Evolutionary conservation across 75 land plant genomes (phyloP).

Genomic region (Isoetes taiwanensis): DNA sequence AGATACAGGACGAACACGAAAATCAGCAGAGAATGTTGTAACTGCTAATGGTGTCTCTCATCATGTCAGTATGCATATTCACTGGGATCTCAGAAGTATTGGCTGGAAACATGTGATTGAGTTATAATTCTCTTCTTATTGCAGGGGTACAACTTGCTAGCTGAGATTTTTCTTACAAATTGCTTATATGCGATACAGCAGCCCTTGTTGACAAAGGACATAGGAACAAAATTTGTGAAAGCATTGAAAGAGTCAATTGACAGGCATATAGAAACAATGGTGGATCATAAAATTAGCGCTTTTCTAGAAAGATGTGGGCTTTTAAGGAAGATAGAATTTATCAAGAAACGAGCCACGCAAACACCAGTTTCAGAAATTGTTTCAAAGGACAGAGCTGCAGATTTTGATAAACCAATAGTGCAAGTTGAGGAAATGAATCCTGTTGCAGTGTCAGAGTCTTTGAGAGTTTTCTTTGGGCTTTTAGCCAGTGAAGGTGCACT

Average conservation of each 20-base stretch:
- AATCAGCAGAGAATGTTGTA: conserved; percentile 10
- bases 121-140: not conserved
- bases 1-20: conserved; percentile 25
- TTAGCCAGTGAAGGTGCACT: conserved; percentile 61
- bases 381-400: conserved; percentile 13
- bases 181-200: conserved; percentile 82
- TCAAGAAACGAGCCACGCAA: conserved; percentile 24
- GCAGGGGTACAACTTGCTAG: conserved; percentile 13
- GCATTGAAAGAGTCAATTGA: conserved; percentile 42
- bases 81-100: not conserved
- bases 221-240: conserved; percentile 42
- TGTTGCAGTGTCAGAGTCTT: conserved; percentile 41
- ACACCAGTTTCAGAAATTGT: conserved; percentile 15
- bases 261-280: conserved; percentile 39
- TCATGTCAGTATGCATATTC: not conserved
- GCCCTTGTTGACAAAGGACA: conserved; percentile 49
- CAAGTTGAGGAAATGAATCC: conserved; percentile 51
- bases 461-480: conserved; percentile 58
- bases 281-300: conserved; percentile 57
- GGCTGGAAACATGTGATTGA: not conserved
- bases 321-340: conserved; percentile 40
- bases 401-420: conserved; percentile 32
- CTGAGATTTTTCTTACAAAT: conserved; percentile 72
- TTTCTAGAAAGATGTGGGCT: conserved; percentile 65
- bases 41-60: conserved; percentile 3